Evolutionary conservation across 805 yeast species (phyloP).

Genomic region (Candida coleopterorum): DNA sequence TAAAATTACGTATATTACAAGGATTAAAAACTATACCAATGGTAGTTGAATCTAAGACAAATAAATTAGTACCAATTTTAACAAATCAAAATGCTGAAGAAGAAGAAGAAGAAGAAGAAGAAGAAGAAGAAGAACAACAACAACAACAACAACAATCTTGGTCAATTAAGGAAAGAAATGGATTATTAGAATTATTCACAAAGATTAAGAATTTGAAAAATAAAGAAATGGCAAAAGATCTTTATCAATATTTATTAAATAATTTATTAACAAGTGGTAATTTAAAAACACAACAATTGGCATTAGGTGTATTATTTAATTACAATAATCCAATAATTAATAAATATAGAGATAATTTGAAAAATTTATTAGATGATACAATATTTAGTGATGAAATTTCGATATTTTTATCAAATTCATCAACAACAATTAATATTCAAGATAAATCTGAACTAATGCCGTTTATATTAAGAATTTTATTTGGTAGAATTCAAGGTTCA

Average conservation of each 20-base stretch:
- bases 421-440: conserved; percentile 47
- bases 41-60: conserved; percentile 63
- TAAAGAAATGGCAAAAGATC: conserved; percentile 47
- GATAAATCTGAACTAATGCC: conserved; percentile 67
- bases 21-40: conserved; percentile 55
- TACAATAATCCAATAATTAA: conserved; percentile 54
- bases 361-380: conserved; percentile 74
- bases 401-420: conserved; percentile 48
- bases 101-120: conserved; percentile 14
- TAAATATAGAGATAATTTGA: conserved; percentile 69
- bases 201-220: conserved; percentile 59
- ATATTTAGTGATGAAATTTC: conserved; percentile 82
- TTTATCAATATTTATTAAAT: conserved; percentile 48
- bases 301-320: conserved; percentile 64
- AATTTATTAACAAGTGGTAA: conserved; percentile 55
- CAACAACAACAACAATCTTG: too few relatives aligned
- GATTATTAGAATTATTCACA: conserved; percentile 57
- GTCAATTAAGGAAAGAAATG: conserved; percentile 50
- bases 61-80: conserved; percentile 55
- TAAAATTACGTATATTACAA: conserved; percentile 55
- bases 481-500: conserved; percentile 77
- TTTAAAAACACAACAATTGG: conserved; percentile 61
- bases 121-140: too few relatives aligned
- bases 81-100: conserved; percentile 27
- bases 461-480: conserved; percentile 67